These are phyloP conservation scores for Pythium inflatum DNA, from an alignment of 352 stramenopile genomes.

Conservation along the genomic window DNA sequence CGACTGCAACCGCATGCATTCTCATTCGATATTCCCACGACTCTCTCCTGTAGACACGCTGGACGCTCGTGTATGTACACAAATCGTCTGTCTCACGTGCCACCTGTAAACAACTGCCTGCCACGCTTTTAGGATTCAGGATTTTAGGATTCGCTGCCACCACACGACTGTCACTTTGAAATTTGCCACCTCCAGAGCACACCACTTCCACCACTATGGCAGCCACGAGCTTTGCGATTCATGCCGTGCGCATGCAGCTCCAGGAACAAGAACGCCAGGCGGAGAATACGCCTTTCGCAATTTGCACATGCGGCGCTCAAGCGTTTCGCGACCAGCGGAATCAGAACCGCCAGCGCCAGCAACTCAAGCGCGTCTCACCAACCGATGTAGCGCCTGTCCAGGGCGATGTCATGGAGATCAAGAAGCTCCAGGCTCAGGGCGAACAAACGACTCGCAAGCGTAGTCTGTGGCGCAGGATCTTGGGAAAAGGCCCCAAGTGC, in stretches of 20 bases:
- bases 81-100: too few relatives aligned
- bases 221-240: not conserved
- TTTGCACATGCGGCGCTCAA: not conserved
- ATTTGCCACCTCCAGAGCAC: not conserved
- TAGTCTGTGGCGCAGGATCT: conserved; percentile 56
- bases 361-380: not conserved
- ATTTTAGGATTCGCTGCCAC: not conserved
- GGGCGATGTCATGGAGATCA: not conserved
- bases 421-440: not conserved
- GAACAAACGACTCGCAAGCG: conserved; percentile 33
- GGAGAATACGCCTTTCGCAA: not conserved
- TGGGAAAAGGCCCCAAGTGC: conserved; percentile 61
- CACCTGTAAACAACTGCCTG: too few relatives aligned
- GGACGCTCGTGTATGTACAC: not conserved
- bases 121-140: not conserved
- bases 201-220: not conserved
- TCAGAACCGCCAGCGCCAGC: too few relatives aligned
- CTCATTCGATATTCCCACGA: not conserved
- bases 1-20: not conserved
- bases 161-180: not conserved
- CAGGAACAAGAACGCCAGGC: not conserved
- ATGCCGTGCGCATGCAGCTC: not conserved
- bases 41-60: not conserved
- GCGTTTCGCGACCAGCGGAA: not conserved
- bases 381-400: too few relatives aligned